A percentile compares a stretch with the other conserved stretches of the same genome.
These are phyloP conservation scores for Aspergillus felis DNA, from an alignment of 2,329 filamentous ascomycete genomes.

Conservation along the genomic window DNA sequence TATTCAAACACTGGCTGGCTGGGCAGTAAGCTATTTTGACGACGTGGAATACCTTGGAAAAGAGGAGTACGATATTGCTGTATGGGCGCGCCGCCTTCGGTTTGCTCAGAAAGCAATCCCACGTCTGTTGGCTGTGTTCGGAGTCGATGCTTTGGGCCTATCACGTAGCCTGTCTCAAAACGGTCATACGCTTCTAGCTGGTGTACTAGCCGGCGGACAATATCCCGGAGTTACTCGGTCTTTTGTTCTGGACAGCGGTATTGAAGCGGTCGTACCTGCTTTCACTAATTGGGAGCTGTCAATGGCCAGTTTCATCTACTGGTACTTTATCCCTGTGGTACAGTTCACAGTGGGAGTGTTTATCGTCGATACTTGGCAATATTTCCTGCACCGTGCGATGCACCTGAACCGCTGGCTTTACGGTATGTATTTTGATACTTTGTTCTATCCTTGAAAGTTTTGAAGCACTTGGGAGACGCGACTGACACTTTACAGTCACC, in stretches of 20 bases:
- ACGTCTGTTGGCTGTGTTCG: slow-evolving; percentile 63
- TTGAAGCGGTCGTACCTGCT: slow-evolving; percentile 54
- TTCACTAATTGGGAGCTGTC: slow-evolving; percentile 82
- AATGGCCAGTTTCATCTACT: slow-evolving; percentile 74
- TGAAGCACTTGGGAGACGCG: too few relatives aligned
- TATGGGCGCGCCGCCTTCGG: slow-evolving; percentile 82
- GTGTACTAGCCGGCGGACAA: slow-evolving; percentile 71
- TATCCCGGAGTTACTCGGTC: slow-evolving; percentile 69
- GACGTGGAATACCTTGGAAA: slow-evolving; percentile 69
- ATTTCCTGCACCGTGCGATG: slow-evolving; percentile 94
- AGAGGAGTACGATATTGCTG: slow-evolving; percentile 79
- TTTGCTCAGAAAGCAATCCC: slow-evolving; percentile 76
- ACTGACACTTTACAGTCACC: slow-evolving; percentile 52
- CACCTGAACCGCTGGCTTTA: slow-evolving; percentile 97
- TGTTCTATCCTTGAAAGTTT: too few relatives aligned
- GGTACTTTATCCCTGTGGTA: slow-evolving; percentile 67
- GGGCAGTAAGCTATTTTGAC: slow-evolving; percentile 67
- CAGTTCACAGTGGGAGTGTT: slow-evolving; percentile 73
- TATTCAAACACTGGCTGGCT: slow-evolving; percentile 73
- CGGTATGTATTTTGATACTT: slow-evolving; percentile 56
- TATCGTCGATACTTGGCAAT: slow-evolving; percentile 94
- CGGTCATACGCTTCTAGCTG: slow-evolving; percentile 70
- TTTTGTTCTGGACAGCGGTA: slow-evolving; percentile 50
- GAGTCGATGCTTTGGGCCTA: slow-evolving; percentile 70
- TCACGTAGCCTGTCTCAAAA: slow-evolving; percentile 66